Base-by-base conservation (phyloP, 169 alveolate genomes). In the Plasmodium blacklocki region DNA sequence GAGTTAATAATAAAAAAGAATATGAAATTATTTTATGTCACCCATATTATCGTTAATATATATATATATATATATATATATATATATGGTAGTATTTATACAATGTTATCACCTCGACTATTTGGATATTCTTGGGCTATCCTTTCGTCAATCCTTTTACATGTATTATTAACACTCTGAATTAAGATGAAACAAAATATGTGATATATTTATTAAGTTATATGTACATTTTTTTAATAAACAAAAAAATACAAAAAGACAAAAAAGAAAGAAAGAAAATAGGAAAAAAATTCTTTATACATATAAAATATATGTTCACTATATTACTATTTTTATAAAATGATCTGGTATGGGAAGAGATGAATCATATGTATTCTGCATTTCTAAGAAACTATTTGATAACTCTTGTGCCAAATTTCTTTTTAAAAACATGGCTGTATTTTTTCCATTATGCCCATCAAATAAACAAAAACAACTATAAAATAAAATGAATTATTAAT, bases 401-500 rank as follows among this genome's bases (percentile, higher is more conserved):
- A 78, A 66, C 47, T 78, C 78, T 45, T 78, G 89, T 45, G 89
- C 89, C 58, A 78, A 21, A 78, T 78, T 78, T 78, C 47, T 78
- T 70, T 78, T 78, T 58, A 78, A 78, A 78, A 64, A 78, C 6
- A 43, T 78, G 7, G 89, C 89, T 4, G 89, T 78, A 58, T 64
- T 78, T 49, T 78, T 78, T 14, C 89, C 89, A 63, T 78, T 78
- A 64, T 78, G 89, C 64, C 89, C 89, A 78, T 78, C 89, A 56
- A 78, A 64, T 19, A 78, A 71, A 56, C 89, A 78, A 50, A 78
- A 78, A 47, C 89, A 78, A 21, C 89, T 78, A 49, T 3, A 23
- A 78, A 47, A 59, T 54, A 50, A 78, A 29, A 56, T n/a, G 21
- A 18, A 49, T 12, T 18, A 21, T n/a, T 32, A 32, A 32, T 32